These are phyloP conservation scores for Musa balbisiana DNA, from an alignment of 202 grass and related monocot species.

Conservation along the genomic window DNA sequence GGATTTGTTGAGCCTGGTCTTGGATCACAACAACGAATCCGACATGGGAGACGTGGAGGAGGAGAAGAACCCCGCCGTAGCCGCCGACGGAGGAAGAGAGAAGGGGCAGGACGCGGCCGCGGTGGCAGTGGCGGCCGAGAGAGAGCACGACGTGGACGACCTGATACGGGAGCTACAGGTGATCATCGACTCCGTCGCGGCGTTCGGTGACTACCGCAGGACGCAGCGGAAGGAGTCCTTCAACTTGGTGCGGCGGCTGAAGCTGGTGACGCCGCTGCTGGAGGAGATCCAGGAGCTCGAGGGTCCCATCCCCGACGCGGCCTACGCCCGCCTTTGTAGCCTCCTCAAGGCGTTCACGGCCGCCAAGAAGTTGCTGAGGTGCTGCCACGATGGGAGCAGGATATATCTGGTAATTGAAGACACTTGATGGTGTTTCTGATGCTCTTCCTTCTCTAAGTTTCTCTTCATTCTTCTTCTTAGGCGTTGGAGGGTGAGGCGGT, in stretches of 20 bases:
- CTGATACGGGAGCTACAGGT: slow-evolving; percentile 39
- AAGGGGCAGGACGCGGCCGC: background rate
- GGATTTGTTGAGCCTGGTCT: background rate
- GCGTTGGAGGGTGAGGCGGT: slow-evolving; percentile 45
- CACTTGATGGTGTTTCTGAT: too few relatives aligned
- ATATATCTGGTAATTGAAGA: slow-evolving; percentile 37
- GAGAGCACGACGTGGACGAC: slow-evolving; percentile 31
- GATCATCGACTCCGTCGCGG: slow-evolving; percentile 23
- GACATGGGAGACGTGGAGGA: background rate
- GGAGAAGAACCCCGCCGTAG: slow-evolving; percentile 14
- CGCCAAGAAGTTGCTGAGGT: slow-evolving; percentile 46
- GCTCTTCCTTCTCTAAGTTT: too few relatives aligned
- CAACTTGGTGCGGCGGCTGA: slow-evolving; percentile 45
- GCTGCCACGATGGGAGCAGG: slow-evolving; percentile 74
- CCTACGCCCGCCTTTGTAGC: slow-evolving; percentile 27
- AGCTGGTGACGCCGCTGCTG: slow-evolving; percentile 47
- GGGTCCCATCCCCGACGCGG: slow-evolving; percentile 32
- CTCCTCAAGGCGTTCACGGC: slow-evolving; percentile 37
- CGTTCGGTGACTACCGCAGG: slow-evolving; percentile 48
- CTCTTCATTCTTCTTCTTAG: slow-evolving; percentile 12
- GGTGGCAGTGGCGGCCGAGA: slow-evolving; percentile 28
- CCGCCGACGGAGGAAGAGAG: background rate
- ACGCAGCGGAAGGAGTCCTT: slow-evolving; percentile 59
- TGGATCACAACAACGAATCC: background rate
- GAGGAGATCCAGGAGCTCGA: slow-evolving; percentile 42